Percentiles rank a stretch among this genome's conserved stretches.
These are phyloP conservation scores for Stachybotrys chlorohalonatus DNA, from an alignment of 2,329 filamentous ascomycete species.

Conservation along the genomic window DNA sequence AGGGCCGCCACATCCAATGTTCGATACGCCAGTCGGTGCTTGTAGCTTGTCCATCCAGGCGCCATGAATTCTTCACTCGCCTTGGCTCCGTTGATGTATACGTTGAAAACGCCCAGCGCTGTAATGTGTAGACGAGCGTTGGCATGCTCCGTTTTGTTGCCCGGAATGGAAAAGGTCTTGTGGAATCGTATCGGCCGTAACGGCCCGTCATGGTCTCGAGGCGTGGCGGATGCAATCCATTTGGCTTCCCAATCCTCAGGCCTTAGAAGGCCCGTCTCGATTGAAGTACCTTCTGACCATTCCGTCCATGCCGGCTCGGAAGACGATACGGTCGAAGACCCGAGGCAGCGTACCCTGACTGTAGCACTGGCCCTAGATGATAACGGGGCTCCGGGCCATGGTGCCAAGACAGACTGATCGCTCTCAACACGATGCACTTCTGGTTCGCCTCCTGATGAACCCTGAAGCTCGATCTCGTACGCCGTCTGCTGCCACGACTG, in stretches of 20 bases:
- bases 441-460: background rate
- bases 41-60: slow-evolving; percentile 30
- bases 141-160: background rate
- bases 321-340: too few relatives aligned
- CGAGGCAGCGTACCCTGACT: too few relatives aligned
- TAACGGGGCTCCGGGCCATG: background rate
- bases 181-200: slow-evolving; percentile 1
- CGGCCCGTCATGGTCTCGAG: background rate
- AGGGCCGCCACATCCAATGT: slow-evolving; percentile 35
- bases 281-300: too few relatives aligned
- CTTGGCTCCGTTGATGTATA: slow-evolving; percentile 30
- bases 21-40: slow-evolving; percentile 34
- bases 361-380: too few relatives aligned
- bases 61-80: slow-evolving; percentile 28
- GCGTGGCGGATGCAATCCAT: too few relatives aligned
- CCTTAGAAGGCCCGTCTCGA: too few relatives aligned
- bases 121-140: slow-evolving; percentile 30
- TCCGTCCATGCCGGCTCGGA: too few relatives aligned
- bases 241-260: too few relatives aligned
- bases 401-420: background rate
- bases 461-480: background rate
- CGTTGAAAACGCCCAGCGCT: slow-evolving; percentile 29
- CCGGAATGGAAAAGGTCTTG: slow-evolving; percentile 1
- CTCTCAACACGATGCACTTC: background rate
- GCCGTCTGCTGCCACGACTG: background rate